These are phyloP conservation scores for Suaeda aralocaspica DNA, from an alignment of 148 eudicot genomes.

Conservation along the genomic window DNA sequence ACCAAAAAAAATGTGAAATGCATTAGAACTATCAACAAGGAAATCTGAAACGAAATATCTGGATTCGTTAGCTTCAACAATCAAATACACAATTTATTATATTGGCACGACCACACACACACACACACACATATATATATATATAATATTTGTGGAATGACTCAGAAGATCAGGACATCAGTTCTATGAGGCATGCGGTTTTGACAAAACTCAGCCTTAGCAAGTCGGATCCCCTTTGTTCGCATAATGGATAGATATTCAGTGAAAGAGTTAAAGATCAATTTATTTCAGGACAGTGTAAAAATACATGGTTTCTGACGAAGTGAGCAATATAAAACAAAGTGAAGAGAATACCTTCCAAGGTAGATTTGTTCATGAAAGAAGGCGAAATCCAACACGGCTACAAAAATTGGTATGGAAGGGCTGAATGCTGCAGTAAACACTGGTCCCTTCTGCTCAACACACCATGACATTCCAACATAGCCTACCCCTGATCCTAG, in stretches of 20 bases:
- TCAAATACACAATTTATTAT: too few relatives aligned
- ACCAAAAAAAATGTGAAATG: background rate
- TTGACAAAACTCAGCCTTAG: too few relatives aligned
- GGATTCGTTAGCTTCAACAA: too few relatives aligned
- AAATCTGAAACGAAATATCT: background rate
- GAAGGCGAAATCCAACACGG: conserved; percentile 39
- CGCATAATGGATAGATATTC: background rate
- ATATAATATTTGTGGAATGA: too few relatives aligned
- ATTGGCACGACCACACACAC: too few relatives aligned
- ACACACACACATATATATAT: too few relatives aligned
- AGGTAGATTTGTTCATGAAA: conserved; percentile 58
- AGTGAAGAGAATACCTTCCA: conserved; percentile 41
- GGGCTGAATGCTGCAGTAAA: conserved; percentile 78
- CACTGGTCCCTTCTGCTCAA: conserved; percentile 61
- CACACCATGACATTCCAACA: conserved; percentile 77
- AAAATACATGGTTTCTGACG: background rate
- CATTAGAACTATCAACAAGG: background rate
- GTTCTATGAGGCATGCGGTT: too few relatives aligned
- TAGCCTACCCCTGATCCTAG: conserved; percentile 64
- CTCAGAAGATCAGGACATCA: too few relatives aligned
- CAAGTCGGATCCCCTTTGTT: too few relatives aligned
- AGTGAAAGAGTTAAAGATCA: background rate
- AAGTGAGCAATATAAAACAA: background rate
- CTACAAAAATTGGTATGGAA: conserved; percentile 44
- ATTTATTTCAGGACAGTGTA: too few relatives aligned